Base-by-base conservation (phyloP, 495 filamentous ascomycete genomes). In the Jackrogersella multiformis region DNA sequence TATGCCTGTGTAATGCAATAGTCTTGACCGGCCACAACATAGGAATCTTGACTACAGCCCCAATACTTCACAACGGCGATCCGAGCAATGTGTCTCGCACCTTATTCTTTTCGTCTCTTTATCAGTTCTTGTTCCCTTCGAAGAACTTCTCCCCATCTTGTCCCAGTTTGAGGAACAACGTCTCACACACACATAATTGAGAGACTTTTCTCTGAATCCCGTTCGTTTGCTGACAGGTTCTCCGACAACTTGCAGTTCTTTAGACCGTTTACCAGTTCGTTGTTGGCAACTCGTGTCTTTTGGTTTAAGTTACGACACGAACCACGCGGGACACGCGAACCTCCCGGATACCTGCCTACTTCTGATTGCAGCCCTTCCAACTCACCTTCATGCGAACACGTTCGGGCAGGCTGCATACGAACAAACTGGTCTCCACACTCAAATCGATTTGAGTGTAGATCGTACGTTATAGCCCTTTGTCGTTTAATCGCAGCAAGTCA, bases 351-450 rank as follows among this genome's bases (percentile, higher is more conserved):
- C 72, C 71, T 73, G 64, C 80, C 46, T 74, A 61, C 57, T 60
- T 74, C 64, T 73, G 73, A 74, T 77, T 81, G 77, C 77, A 77
- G 72, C 64, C 56, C 23, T 66, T 72, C 77, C 75, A 72, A 77
- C 68, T 72, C 60, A 64, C 48, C 71, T 70, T 70, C 69, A 77
- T 78, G 76, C 78, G 77, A 82, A 82, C 80, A 81, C 79, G 76
- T 80, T 80, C 76, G 72, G 81, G 81, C 73, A 81, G 77, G 73
- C 78, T 78, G 80, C 81, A 82, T 80, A 76, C 75, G 67, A 77
- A 73, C 74, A 66, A 66, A 74, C 68, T 56, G 10, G 61, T 68
- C 67, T 68, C 75, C 71, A 74, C 73, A 68, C 57, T 66, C 52
- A 38, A n/a, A 57, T 61, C 56, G 66, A 73, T 44, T 41, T 55